Conservation (phyloP, 495 filamentous ascomycete genomes). For the Cladorrhinum samala region DNA sequence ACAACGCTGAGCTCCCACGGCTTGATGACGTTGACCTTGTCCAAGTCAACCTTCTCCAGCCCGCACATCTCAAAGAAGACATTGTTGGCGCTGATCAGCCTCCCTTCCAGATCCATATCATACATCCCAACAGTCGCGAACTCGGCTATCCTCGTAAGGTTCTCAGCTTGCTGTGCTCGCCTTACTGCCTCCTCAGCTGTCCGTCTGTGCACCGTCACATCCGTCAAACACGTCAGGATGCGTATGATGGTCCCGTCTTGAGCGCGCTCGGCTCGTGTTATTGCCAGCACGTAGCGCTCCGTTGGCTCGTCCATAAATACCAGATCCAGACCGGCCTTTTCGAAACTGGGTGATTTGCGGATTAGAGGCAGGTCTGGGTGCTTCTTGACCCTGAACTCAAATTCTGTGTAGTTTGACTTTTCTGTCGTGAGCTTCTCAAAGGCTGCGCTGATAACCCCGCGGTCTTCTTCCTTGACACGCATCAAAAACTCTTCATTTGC, state of each 20-base stretch:
- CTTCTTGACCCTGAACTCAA: slow-evolving; percentile 37
- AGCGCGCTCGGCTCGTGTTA: slow-evolving; percentile 36
- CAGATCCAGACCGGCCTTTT: slow-evolving; percentile 33
- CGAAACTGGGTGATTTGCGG: slow-evolving; percentile 37
- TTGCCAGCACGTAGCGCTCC: slow-evolving; percentile 34
- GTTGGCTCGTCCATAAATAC: slow-evolving; percentile 23
- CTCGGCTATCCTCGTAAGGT: slow-evolving; percentile 44
- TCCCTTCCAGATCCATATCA: slow-evolving; percentile 39
- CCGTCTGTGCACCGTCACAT: slow-evolving; percentile 39
- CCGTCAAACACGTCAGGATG: slow-evolving; percentile 40
- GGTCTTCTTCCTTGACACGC: slow-evolving; percentile 38
- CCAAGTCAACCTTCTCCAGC: slow-evolving; percentile 26
- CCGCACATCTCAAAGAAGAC: slow-evolving; percentile 43
- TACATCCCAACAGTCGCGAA: slow-evolving; percentile 44
- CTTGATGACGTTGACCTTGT: slow-evolving; percentile 21
- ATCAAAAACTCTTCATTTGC: slow-evolving; percentile 28
- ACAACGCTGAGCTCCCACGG: slow-evolving; percentile 34
- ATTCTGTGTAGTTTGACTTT: slow-evolving; percentile 28
- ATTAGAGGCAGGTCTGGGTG: slow-evolving; percentile 22
- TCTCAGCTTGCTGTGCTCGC: slow-evolving; percentile 41
- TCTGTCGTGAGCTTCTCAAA: slow-evolving; percentile 32
- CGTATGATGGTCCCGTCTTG: slow-evolving; percentile 32
- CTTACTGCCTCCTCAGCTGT: slow-evolving; percentile 37
- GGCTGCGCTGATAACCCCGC: slow-evolving; percentile 22
- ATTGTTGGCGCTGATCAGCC: slow-evolving; percentile 37